These are phyloP conservation scores for Chimonanthus praecox DNA, from an alignment of 164 flowering plant genomes.

Conservation along the genomic window DNA sequence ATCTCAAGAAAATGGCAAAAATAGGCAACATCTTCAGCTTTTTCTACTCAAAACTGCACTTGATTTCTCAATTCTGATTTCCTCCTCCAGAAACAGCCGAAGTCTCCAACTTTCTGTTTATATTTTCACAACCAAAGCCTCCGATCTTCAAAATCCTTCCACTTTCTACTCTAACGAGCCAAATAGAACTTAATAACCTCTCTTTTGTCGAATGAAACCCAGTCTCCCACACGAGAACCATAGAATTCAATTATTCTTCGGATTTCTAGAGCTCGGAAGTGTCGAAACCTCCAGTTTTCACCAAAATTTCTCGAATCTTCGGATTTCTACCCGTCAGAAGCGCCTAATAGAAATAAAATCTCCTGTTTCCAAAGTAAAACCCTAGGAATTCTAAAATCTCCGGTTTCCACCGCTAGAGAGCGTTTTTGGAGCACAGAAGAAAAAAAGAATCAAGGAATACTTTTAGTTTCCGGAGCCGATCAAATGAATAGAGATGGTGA, in stretches of 20 bases:
- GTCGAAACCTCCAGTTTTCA: neutral
- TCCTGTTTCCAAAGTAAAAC: neutral
- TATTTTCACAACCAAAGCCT: neutral
- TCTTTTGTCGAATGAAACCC: neutral
- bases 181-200: neutral
- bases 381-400: neutral
- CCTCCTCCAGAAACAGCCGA: neutral
- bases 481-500: neutral
- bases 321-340: neutral
- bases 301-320: slow-evolving; percentile 2
- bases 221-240: neutral
- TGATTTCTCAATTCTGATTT: neutral
- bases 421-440: neutral
- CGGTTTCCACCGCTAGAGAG: neutral
- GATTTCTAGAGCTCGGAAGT: neutral
- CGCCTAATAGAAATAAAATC: neutral
- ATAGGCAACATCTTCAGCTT: neutral
- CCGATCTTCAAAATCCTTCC: neutral
- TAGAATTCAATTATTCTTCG: neutral
- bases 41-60: neutral
- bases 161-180: neutral
- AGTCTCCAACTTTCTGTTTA: neutral
- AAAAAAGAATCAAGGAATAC: neutral
- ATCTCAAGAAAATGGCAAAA: neutral
- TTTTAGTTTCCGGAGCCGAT: neutral